These are phyloP conservation scores for Atalantia buxifolia DNA, from an alignment of 345 rosid genomes.

Conservation along the genomic window DNA sequence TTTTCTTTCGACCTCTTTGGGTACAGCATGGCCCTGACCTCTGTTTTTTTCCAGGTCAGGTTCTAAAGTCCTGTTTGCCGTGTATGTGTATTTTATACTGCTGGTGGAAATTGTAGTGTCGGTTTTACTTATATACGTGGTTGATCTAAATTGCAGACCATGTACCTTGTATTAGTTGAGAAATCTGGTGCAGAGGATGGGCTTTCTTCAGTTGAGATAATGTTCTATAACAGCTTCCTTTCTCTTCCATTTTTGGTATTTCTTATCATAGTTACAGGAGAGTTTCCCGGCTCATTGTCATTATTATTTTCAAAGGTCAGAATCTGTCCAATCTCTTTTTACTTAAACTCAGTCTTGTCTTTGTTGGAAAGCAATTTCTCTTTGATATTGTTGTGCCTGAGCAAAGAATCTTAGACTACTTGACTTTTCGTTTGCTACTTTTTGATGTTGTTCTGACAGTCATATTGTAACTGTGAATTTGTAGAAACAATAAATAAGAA, in stretches of 20 bases:
- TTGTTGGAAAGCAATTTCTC: not conserved
- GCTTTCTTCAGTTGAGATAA: slow-evolving; percentile 86
- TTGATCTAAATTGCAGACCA: slow-evolving; percentile 59
- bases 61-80: not conserved
- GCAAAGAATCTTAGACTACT: not conserved
- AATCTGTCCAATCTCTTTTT: slow-evolving; percentile 15
- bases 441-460: not conserved
- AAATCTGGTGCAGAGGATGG: slow-evolving; percentile 96
- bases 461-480: not conserved
- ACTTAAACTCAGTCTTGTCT: not conserved
- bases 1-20: slow-evolving; percentile 90
- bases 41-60: slow-evolving; percentile 87
- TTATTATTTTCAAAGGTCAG: slow-evolving; percentile 83
- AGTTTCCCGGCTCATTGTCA: slow-evolving; percentile 77
- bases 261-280: slow-evolving; percentile 77
- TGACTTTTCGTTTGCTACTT: not conserved
- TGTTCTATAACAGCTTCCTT: slow-evolving; percentile 94
- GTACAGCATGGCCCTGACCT: slow-evolving; percentile 85
- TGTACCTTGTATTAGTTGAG: slow-evolving; percentile 97
- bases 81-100: not conserved
- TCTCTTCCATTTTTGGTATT: slow-evolving; percentile 80
- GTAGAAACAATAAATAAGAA: not conserved
- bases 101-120: not conserved
- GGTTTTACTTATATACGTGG: slow-evolving; percentile 4
- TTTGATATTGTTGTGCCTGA: slow-evolving; percentile 5